These are phyloP conservation scores for Ceratocystis diversiconidia DNA, from an alignment of 2,329 filamentous ascomycete species.

Conservation along the genomic window DNA sequence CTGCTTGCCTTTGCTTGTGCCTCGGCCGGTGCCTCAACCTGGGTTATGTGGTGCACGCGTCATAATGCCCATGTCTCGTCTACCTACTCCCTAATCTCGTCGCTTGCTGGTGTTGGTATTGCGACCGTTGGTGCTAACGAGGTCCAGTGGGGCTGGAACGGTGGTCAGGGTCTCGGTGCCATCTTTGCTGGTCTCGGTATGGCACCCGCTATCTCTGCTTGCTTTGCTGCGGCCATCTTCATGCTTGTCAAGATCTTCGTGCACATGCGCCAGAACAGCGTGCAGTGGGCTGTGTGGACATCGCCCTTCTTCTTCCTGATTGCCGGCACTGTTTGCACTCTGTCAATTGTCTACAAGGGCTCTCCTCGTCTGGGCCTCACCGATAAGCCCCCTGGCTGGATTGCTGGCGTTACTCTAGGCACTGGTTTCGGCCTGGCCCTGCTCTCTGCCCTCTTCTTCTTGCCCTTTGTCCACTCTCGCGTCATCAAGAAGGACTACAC, in stretches of 20 bases:
- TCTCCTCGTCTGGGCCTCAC: conserved; percentile 51
- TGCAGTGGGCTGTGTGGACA: conserved; percentile 58
- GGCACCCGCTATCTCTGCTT: conserved; percentile 52
- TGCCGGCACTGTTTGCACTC: conserved; percentile 56
- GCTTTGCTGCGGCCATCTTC: conserved; percentile 55
- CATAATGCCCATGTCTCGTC: conserved; percentile 61
- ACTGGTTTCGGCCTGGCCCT: conserved; percentile 44
- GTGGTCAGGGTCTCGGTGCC: conserved; percentile 53
- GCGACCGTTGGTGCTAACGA: conserved; percentile 46
- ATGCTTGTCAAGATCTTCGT: conserved; percentile 58
- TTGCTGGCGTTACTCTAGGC: conserved; percentile 52
- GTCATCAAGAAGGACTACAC: conserved; percentile 55
- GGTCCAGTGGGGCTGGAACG: conserved; percentile 57
- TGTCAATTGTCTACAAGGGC: conserved; percentile 71
- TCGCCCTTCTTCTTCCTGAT: conserved; percentile 67
- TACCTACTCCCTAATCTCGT: conserved; percentile 56
- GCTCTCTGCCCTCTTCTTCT: conserved; percentile 54
- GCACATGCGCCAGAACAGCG: conserved; percentile 55
- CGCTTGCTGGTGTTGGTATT: conserved; percentile 55
- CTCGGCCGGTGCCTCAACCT: conserved; percentile 49
- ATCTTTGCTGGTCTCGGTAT: conserved; percentile 59
- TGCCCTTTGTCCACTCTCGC: conserved; percentile 52
- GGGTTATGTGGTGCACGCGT: conserved; percentile 69
- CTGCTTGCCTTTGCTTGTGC: conserved; percentile 54
- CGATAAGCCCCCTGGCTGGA: conserved; percentile 54